Evolutionary conservation across 441 rosid genomes (phyloP).

Genomic region (Bocquillonia castaneifolia): DNA sequence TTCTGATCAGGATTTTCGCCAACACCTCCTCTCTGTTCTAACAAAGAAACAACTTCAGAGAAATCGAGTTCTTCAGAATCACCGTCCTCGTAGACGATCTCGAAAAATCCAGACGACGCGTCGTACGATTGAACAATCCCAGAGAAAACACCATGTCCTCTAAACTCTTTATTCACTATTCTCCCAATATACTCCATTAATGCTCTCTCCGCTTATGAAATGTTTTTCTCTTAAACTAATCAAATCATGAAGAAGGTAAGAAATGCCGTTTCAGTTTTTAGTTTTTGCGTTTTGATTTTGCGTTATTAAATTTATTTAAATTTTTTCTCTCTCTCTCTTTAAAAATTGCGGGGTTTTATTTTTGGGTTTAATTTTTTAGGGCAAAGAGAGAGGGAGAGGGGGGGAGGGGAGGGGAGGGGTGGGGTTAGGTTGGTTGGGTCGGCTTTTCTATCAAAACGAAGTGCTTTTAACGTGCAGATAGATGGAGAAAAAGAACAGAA

Average conservation of each 20-base stretch:
- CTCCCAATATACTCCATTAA: conserved; percentile 64
- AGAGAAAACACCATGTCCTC: conserved; percentile 39
- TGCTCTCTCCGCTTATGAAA: not conserved
- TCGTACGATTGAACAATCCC: conserved; percentile 60
- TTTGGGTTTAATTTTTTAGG: not conserved
- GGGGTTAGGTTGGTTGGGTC: not conserved
- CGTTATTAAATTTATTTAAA: not conserved
- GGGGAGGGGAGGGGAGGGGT: not conserved
- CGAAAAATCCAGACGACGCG: conserved; percentile 44
- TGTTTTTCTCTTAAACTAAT: too few species aligned
- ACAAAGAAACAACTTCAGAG: conserved; percentile 38
- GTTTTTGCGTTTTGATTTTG: not conserved
- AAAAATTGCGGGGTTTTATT: not conserved
- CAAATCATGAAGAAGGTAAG: not conserved
- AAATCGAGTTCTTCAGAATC: conserved; percentile 52
- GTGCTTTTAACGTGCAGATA: conserved; percentile 21
- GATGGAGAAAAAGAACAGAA: conserved; percentile 11
- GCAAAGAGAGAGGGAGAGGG: conserved; percentile 6
- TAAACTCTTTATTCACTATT: conserved; percentile 49
- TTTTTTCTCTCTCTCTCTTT: not conserved
- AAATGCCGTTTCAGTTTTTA: conserved; percentile 6
- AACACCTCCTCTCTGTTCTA: conserved; percentile 25
- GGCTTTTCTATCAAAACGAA: conserved; percentile 20
- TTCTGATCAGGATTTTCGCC: conserved; percentile 22
- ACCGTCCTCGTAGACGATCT: conserved; percentile 65